Conservation (phyloP, 2,329 filamentous ascomycete species). For the Fusarium sp. region DNA sequence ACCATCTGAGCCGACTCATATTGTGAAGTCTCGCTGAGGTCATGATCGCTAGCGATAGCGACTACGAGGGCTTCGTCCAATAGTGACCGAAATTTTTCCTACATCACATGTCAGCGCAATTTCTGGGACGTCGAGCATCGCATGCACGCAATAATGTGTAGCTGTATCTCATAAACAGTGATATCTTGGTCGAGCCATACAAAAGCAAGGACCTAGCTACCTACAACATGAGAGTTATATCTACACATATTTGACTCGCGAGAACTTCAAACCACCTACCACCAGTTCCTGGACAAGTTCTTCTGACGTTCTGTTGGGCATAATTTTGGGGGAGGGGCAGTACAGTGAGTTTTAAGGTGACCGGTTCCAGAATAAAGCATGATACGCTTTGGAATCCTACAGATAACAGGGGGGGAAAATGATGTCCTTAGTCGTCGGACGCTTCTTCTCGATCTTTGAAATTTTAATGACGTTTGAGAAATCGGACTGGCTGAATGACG, state of each 20-base stretch:
- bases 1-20: conserved; percentile 67
- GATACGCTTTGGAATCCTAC: conserved; percentile 24
- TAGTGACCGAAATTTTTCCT: conserved; percentile 79
- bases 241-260: neutral
- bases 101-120: conserved; percentile 23
- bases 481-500: conserved; percentile 30
- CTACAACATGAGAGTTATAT: conserved; percentile 2
- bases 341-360: conserved; percentile 24
- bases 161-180: conserved; percentile 8
- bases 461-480: conserved; percentile 15
- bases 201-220: neutral
- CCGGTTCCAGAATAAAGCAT: conserved; percentile 39
- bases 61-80: conserved; percentile 83
- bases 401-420: neutral
- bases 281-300: conserved; percentile 48
- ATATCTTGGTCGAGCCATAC: conserved; percentile 13
- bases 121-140: neutral
- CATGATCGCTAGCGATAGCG: conserved; percentile 80
- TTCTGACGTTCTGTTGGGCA: conserved; percentile 43
- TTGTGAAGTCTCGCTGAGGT: conserved; percentile 67
- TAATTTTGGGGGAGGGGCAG: conserved; percentile 32
- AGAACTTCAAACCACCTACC: conserved; percentile 41
- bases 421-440: neutral
- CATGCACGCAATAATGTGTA: neutral
- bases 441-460: neutral